Percentiles rank a stretch among this genome's conserved stretches.
phyloP scores from a whole-genome alignment of 805 yeast genomes.

The Candida awuae region DNA sequence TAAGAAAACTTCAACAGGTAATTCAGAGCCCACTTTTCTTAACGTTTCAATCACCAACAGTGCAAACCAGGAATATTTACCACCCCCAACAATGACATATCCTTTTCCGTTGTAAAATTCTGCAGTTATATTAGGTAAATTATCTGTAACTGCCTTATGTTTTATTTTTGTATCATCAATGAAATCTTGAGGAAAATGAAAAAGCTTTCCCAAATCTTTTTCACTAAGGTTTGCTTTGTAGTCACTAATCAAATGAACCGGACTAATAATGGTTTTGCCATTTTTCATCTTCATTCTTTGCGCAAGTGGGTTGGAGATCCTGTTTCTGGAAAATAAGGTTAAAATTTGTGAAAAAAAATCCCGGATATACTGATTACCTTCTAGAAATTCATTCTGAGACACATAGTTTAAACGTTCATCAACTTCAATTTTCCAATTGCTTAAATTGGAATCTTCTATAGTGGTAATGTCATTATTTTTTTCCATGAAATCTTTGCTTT shows the following conservation, averaged over 20 bases:
- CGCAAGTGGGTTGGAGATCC: constrained; percentile 24
- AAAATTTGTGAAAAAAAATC: constrained; percentile 24
- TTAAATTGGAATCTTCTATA: constrained; percentile 20
- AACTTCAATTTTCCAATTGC: constrained; percentile 23
- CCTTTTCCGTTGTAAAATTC: constrained; percentile 24
- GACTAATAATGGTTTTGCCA: constrained; percentile 19
- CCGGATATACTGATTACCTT: constrained; percentile 25
- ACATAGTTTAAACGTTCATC: constrained; percentile 18
- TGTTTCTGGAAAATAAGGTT: constrained; percentile 24
- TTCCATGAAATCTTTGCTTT: too few relatives aligned
- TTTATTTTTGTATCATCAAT: constrained; percentile 36
- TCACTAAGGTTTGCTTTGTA: constrained; percentile 10
- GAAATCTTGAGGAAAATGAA: constrained; percentile 31
- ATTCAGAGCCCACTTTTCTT: constrained; percentile 35
- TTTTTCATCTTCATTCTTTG: constrained; percentile 21
- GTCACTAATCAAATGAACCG: constrained; percentile 9
- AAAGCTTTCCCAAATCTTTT: constrained; percentile 1
- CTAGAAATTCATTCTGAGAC: constrained; percentile 19
- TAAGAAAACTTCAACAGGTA: constrained; percentile 27
- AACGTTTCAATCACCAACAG: constrained; percentile 33
- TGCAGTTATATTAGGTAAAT: constrained; percentile 35
- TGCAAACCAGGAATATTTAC: constrained; percentile 35
- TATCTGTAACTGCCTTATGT: constrained; percentile 38
- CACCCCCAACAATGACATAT: constrained; percentile 38
- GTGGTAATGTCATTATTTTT: constrained; percentile 10